Base-by-base conservation (phyloP, 768 basidiomycete genomes). In the Pholiota molesta region DNA sequence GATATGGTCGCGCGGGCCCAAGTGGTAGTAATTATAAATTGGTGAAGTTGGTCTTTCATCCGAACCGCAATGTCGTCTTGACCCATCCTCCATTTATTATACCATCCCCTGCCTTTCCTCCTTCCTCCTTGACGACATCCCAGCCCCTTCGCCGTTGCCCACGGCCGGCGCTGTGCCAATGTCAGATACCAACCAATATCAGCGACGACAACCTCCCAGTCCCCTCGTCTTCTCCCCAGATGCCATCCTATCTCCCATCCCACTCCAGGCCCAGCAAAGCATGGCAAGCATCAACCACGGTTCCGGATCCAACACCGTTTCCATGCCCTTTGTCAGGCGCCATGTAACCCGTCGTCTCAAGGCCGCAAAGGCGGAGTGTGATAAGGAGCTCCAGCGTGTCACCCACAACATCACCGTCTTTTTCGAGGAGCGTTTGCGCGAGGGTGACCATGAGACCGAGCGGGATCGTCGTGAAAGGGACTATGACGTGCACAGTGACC, bases 341-440 rank as follows among this genome's bases (percentile, higher is more conserved):
- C 96, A 98, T 79, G 94, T 99, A 69, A 94, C 91, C 40, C 87
- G 94, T 65, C 89, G 97, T 61, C 87, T 99, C 75, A 91, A 89
- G 79, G 91, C 90, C 3, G 95, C 97, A 61, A 99, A 99, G 81
- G 87, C 92, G 55, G 92, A 93, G 66, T 99, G 97, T 81, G 95
- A 99, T 85, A 92, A 92, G 81, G 95, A 97, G 76, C 86, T 99
- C 9, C 89, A 90, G 71, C 90, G 94, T 72, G 92, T 98, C 72
- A 94, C 96, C 62, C 90, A 93, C 76, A 93, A 89, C 62, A 95
- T 99, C 80, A 97, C 97, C 65, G 76, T 87, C 40, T 98, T 95
- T 77, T 97, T 97, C 68, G 97, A 99, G 78, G 91, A 95, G 72
- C 86, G 90, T 68, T 83, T 97, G 39, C 82, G 90, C 49, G 91